Percentiles rank a stretch among this genome's conserved stretches.
These are phyloP conservation scores for Echria macrotheca DNA, from an alignment of 495 filamentous ascomycete genomes.

Conservation along the genomic window DNA sequence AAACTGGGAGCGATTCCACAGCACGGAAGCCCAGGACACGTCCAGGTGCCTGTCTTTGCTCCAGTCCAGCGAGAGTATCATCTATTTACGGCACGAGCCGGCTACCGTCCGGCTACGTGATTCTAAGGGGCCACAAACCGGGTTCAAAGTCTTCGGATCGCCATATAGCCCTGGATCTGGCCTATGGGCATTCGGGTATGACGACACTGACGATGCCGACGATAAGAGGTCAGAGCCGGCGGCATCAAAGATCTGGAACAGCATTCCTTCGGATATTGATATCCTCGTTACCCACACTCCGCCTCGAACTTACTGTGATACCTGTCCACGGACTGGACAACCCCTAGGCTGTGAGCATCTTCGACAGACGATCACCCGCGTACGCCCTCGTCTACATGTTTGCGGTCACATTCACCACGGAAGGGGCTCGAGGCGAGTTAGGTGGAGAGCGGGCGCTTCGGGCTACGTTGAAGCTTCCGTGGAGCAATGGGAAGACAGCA, in stretches of 20 bases:
- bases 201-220: constrained; percentile 23
- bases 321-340: constrained; percentile 35
- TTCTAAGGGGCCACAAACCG: constrained; percentile 55
- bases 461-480: too few species aligned
- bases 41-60: constrained; percentile 53
- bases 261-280: constrained; percentile 65
- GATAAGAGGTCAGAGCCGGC: background rate
- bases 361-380: constrained; percentile 61
- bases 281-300: constrained; percentile 85
- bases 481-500: constrained; percentile 33
- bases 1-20: constrained; percentile 54
- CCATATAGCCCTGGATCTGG: constrained; percentile 61
- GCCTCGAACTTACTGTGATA: constrained; percentile 68
- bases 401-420: constrained; percentile 83
- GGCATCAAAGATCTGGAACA: constrained; percentile 42
- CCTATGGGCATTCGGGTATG: constrained; percentile 70
- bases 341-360: constrained; percentile 65
- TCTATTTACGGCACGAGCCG: constrained; percentile 61
- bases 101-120: constrained; percentile 51
- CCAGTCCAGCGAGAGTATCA: constrained; percentile 49
- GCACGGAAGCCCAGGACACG: constrained; percentile 51
- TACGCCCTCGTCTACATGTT: constrained; percentile 76
- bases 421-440: constrained; percentile 52
- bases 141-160: constrained; percentile 71
- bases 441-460: constrained; percentile 51